Percentiles rank a stretch among this genome's conserved stretches.
Evolutionary conservation across 2,329 filamentous ascomycete genomes (phyloP).

Genomic region (Alternaria infectoria): DNA sequence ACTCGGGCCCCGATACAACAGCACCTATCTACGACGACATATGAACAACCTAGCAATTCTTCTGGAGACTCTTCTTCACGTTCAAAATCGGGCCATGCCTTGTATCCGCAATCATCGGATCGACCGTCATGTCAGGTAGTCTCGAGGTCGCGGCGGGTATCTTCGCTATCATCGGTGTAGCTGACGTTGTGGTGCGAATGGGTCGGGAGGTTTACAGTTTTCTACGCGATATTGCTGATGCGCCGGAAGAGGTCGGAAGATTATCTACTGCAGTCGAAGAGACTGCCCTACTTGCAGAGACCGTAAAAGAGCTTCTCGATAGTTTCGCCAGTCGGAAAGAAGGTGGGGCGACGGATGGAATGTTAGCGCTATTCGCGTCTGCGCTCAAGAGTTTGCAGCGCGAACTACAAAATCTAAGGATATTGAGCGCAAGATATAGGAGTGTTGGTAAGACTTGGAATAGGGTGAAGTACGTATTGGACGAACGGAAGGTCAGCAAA

Average conservation of each 20-base stretch:
- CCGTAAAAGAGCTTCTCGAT: neutral
- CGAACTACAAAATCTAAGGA: conserved; percentile 7
- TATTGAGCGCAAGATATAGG: conserved; percentile 1
- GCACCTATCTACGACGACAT: neutral
- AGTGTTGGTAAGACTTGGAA: conserved; percentile 10
- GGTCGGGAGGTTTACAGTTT: conserved; percentile 19
- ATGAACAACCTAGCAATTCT: neutral
- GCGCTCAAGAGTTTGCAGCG: conserved; percentile 6
- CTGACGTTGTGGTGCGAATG: conserved; percentile 19
- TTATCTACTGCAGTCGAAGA: conserved; percentile 10
- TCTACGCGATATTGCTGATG: conserved; percentile 14
- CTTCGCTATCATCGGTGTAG: conserved; percentile 23
- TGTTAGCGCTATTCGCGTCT: neutral
- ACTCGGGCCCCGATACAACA: neutral
- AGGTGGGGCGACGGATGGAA: neutral
- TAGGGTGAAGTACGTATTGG: conserved; percentile 13
- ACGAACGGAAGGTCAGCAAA: conserved; percentile 11
- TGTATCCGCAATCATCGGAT: neutral
- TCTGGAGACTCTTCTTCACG: neutral
- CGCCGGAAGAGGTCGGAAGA: conserved; percentile 12
- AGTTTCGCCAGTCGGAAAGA: neutral
- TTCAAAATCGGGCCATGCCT: neutral
- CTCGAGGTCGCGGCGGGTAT: conserved; percentile 14
- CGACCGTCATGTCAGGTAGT: neutral
- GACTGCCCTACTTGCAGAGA: neutral